Percentiles rank a stretch among this genome's conserved stretches.
These are phyloP conservation scores for Pholiota adiposa DNA, from an alignment of 1,284 basidiomycete genomes.

Conservation along the genomic window DNA sequence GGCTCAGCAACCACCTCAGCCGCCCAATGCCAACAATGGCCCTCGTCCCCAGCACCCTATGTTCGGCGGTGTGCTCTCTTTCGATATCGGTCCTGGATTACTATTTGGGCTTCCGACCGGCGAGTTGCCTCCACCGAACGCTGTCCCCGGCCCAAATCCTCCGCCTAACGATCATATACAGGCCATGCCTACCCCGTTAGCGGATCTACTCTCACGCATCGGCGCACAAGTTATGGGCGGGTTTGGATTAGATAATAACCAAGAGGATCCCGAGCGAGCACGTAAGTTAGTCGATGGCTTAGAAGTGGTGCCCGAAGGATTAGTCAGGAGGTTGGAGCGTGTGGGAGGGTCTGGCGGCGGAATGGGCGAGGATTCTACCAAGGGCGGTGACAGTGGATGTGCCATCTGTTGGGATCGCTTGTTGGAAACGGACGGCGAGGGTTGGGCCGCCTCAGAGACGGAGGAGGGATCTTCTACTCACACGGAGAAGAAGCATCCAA, in stretches of 20 bases:
- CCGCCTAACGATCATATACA: not conserved
- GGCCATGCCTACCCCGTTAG: constrained; percentile 7
- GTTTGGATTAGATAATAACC: constrained; percentile 52
- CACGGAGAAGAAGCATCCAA: constrained; percentile 26
- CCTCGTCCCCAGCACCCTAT: not conserved
- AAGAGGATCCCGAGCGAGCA: constrained; percentile 69
- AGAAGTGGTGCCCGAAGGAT: constrained; percentile 65
- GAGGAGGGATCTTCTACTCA: not conserved
- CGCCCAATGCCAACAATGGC: constrained; percentile 1
- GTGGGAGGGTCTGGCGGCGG: constrained; percentile 50
- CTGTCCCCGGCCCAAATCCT: not conserved
- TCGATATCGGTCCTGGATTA: constrained; percentile 9
- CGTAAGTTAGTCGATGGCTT: constrained; percentile 63
- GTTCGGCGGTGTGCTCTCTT: constrained; percentile 14
- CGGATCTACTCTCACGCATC: constrained; percentile 21
- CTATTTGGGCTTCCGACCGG: not conserved
- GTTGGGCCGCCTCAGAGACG: constrained; percentile 27
- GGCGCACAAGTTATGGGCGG: constrained; percentile 14
- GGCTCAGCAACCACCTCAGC: constrained; percentile 8
- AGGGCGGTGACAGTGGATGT: constrained; percentile 54
- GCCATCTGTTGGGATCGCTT: constrained; percentile 78
- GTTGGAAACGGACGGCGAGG: constrained; percentile 54
- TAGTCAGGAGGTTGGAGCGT: constrained; percentile 68
- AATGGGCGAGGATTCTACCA: constrained; percentile 36
- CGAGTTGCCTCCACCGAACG: not conserved